Evolutionary conservation across 257 asterid species (phyloP), one percentile per base, ranked within the genome.

Genomic region (Coffea canephora): DNA sequence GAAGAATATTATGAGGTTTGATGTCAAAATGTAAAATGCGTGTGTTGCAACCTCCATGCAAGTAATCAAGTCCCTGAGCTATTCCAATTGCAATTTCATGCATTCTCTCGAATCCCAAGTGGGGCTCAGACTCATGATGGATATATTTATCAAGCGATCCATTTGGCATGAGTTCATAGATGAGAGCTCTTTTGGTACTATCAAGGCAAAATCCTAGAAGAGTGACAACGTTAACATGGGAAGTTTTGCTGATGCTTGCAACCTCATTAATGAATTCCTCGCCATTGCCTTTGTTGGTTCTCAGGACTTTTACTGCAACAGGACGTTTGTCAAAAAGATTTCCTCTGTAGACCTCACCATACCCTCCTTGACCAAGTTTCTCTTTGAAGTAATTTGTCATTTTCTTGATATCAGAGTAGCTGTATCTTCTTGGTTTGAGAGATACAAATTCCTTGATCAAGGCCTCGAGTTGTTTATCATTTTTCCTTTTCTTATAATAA

Each of bases 1-100:
- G 83, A 48, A 85, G 82, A 57, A 85, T 82, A n/a, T 85, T 85
- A 19, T 82, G 88, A 66, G 86, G 86, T 50, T 85, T 85, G 62
- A 86, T 86, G 77, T 86, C 83, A 10, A 86, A 83, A 79, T 83
- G 89, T 54, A 86, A 13, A 45, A 86, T 86, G 39, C 87, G 50
- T 0, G 80, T 77, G 14, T 78, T 80, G 81, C 85, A 81, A 6
- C 87, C 87, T 66, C 65, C 69, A 46, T 86, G 89, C 80, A 86
- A 80, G 52, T 86, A 86, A 45, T 86, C 85, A 34, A 86, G 76
- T 49, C 89, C 89, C 34, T 71, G 73, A 45, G 76, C 85, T n/a
- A 81, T 78, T 3, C 85, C 85, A 34, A 78, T 48, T 0, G 89
- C 79, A 46, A 86, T 86, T 68, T 55, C 16, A 6, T 68, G 80